Percentiles rank a stretch among this genome's conserved stretches.
Conservation (phyloP, 139 green algal genomes). For the Chlorella sp. region DNA sequence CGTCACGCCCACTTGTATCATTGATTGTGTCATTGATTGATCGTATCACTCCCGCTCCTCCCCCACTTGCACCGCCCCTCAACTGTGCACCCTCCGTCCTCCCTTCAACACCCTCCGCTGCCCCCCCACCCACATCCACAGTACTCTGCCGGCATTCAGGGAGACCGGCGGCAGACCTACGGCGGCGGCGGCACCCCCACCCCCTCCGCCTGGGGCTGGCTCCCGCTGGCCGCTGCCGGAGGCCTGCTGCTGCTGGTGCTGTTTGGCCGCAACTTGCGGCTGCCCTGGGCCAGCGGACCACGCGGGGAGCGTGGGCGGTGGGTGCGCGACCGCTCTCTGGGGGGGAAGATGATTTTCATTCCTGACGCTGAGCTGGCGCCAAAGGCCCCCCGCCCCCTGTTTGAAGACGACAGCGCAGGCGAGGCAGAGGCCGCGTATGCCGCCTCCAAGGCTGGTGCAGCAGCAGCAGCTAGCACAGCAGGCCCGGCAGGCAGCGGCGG, state of each 20-base stretch:
- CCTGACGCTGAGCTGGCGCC: not conserved
- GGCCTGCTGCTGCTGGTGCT: not conserved
- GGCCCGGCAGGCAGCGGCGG: not conserved
- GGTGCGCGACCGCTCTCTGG: constrained; percentile 56
- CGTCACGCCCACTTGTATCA: too few relatives aligned
- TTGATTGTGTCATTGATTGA: too few relatives aligned
- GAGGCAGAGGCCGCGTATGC: not conserved
- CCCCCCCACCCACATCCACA: not conserved
- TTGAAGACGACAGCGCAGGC: not conserved
- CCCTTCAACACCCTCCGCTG: not conserved
- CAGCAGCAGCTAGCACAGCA: constrained; percentile 1
- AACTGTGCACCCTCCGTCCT: not conserved
- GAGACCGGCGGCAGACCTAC: not conserved
- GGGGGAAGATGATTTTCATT: constrained; percentile 56
- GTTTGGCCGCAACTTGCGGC: not conserved
- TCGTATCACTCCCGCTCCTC: not conserved
- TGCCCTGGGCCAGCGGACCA: not conserved
- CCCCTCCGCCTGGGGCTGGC: constrained; percentile 11
- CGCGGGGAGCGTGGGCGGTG: constrained; percentile 34
- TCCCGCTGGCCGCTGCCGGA: not conserved
- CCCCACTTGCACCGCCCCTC: not conserved
- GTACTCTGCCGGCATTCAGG: constrained; percentile 16
- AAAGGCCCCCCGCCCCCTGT: constrained; percentile 7
- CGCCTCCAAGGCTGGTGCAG: not conserved
- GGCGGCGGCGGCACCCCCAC: not conserved